A percentile compares a stretch with the other conserved stretches of the same genome.
Conservation (phyloP, 805 yeast genomes). For the Starmerella stellata region DNA sequence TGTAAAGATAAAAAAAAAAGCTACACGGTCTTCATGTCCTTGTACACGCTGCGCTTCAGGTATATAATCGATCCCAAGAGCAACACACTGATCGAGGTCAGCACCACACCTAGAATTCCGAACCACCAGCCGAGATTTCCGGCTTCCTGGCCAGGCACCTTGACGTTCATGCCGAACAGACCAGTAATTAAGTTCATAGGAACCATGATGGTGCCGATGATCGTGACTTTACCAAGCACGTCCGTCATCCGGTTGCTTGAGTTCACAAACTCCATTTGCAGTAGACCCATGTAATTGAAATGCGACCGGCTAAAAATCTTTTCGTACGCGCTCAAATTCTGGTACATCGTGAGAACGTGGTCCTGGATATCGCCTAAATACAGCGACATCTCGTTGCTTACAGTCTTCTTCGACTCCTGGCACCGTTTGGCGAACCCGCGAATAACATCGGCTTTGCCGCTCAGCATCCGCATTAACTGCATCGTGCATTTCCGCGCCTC, state of each 20-base stretch:
- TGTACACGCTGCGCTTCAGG: conserved; percentile 2
- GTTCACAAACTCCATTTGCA: conserved; percentile 81
- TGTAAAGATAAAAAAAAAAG: no score
- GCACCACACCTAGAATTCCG: conserved; percentile 42
- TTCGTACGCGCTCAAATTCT: conserved; percentile 73
- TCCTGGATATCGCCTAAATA: conserved; percentile 92
- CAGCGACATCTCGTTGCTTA: conserved; percentile 79
- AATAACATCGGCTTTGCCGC: conserved; percentile 92
- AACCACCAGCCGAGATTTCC: conserved; percentile 43
- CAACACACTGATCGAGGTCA: conserved; percentile 27
- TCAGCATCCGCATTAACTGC: conserved; percentile 73
- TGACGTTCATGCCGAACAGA: conserved; percentile 88
- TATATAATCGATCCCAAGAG: conserved; percentile 25
- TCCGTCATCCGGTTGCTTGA: conserved; percentile 72
- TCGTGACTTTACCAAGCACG: conserved; percentile 72
- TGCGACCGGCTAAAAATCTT: conserved; percentile 85
- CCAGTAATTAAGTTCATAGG: conserved; percentile 86
- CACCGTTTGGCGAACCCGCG: conserved; percentile 92
- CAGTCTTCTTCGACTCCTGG: conserved; percentile 48
- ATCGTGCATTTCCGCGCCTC: conserved; percentile 79
- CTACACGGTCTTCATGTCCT: no score
- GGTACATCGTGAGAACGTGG: conserved; percentile 91
- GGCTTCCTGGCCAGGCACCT: conserved; percentile 51
- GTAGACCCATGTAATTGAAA: conserved; percentile 77
- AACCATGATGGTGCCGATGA: conserved; percentile 74